Evolutionary conservation across 306 rosid species (phyloP).

Genomic region (Elaeagnus macrophylla): DNA sequence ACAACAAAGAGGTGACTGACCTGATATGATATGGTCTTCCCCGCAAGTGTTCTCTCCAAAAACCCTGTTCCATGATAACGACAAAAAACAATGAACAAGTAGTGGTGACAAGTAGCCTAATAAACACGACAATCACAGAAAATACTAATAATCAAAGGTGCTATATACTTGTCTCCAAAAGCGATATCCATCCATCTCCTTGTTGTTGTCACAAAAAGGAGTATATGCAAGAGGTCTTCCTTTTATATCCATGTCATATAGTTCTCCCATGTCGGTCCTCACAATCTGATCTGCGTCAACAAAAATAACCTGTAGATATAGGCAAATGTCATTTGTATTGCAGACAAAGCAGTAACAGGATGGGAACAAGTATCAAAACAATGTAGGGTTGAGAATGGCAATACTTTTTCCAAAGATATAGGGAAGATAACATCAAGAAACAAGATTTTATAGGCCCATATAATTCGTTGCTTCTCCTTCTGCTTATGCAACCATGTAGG

Average conservation of each 20-base stretch:
- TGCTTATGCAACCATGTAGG: slow-evolving; percentile 99
- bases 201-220: slow-evolving; percentile 95
- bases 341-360: slow-evolving; percentile 17
- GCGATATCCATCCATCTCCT: slow-evolving; percentile 97
- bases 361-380: slow-evolving; percentile 9
- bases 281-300: slow-evolving; percentile 96
- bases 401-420: slow-evolving; percentile 92
- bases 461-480: slow-evolving; percentile 92
- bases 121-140: no score
- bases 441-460: slow-evolving; percentile 98
- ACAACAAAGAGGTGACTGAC: slow-evolving; percentile 24
- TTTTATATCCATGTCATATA: slow-evolving; percentile 91
- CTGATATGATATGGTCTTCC: slow-evolving; percentile 92
- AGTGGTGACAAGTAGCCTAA: background rate
- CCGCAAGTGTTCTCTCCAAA: slow-evolving; percentile 95
- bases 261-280: slow-evolving; percentile 97
- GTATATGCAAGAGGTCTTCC: slow-evolving; percentile 94
- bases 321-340: slow-evolving; percentile 13
- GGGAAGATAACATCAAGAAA: slow-evolving; percentile 98
- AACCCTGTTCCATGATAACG: slow-evolving; percentile 52
- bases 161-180: slow-evolving; percentile 93
- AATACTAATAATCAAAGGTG: background rate
- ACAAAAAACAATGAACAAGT: slow-evolving; percentile 13
- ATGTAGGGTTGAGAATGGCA: background rate
- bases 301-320: slow-evolving; percentile 78